These are phyloP conservation scores for Phytomonas serpens DNA, from an alignment of 208 protist species.

Conservation along the genomic window DNA sequence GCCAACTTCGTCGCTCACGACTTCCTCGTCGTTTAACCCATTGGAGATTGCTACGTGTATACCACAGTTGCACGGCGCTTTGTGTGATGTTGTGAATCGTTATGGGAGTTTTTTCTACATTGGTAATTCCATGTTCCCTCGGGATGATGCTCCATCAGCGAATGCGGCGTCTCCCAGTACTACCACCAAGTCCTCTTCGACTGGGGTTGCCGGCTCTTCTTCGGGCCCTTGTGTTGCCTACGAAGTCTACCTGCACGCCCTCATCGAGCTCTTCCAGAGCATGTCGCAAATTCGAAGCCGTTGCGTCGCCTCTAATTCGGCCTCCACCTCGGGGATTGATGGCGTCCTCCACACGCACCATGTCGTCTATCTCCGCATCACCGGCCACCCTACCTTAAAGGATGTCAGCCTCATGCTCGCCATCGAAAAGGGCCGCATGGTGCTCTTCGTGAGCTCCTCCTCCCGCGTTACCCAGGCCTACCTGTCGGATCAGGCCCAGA, in stretches of 20 bases:
- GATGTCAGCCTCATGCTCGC: conserved; percentile 45
- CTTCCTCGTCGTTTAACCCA: not conserved
- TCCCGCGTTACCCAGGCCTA: conserved; percentile 56
- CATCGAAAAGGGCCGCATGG: conserved; percentile 39
- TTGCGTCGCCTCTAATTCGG: not conserved
- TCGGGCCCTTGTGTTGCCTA: not conserved
- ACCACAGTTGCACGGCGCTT: not conserved
- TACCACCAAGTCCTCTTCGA: not conserved
- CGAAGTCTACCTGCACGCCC: not conserved
- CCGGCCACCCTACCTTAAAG: conserved; percentile 36
- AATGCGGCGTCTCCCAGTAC: not conserved
- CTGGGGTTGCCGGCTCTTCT: not conserved
- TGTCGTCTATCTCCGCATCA: conserved; percentile 31
- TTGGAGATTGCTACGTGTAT: not conserved
- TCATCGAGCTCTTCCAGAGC: not conserved
- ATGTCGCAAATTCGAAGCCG: not conserved
- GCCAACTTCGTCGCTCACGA: not conserved
- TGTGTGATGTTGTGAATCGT: conserved; percentile 5
- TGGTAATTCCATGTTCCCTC: not conserved
- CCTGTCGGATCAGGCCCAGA: conserved; percentile 21
- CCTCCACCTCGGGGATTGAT: not conserved
- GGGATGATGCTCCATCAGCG: not conserved
- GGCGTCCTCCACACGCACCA: conserved; percentile 19
- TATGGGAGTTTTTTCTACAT: not conserved
- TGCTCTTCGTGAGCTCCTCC: conserved; percentile 47